Evolutionary conservation across 257 asterid species (phyloP), one percentile per base, ranked within the genome.

Genomic region (Vinca minor): DNA sequence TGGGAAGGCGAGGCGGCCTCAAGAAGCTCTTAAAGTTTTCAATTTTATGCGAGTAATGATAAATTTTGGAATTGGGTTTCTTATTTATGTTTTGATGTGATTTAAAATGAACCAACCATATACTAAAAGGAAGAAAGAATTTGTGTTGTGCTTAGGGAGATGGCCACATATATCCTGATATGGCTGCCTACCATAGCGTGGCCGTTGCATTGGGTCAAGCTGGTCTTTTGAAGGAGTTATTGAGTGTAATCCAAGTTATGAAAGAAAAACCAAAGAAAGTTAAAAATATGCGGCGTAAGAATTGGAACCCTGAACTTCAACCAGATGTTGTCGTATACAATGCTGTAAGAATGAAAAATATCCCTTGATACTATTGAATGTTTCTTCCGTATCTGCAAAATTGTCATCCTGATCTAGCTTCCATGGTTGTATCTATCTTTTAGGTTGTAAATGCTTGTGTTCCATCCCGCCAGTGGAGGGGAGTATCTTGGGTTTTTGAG

Each of bases 391-490:
- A 50, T 61, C 31, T 68, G 60, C 47, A 29, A n/a, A 15, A 4
- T 75, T 48, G 50, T n/a, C 28, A 25, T 61, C 6, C 50, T 32
- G 31, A 64, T 71, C 45, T 58, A 53, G 55, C 53, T 66, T 69
- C 39, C 36, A 71, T 31, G 49, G 54, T 36, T 63, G 60, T 18
- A 58, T 35, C 60, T n/a, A 55, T 75, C 64, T 57, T 70, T 59
- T 64, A 92, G 97, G 88, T 92, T 73, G 74, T 92, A 41, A 92
- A 92, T 82, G 97, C 97, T 18, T 92, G 98, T 70, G 97, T 89
- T 62, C 74, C 86, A 8, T 75, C 83, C 39, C 78, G 84, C 72
- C 97, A 89, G 72, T 93, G 97, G 98, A 93, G 74, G 78, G 98
- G 98, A 63, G 98, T 93, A 23, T 81, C 83, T 5, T 89, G 98